A percentile compares a stretch with the other conserved stretches of the same genome.
phyloP scores from a whole-genome alignment of 2,329 filamentous ascomycete species.

The Dothideomycetidae sp. region DNA sequence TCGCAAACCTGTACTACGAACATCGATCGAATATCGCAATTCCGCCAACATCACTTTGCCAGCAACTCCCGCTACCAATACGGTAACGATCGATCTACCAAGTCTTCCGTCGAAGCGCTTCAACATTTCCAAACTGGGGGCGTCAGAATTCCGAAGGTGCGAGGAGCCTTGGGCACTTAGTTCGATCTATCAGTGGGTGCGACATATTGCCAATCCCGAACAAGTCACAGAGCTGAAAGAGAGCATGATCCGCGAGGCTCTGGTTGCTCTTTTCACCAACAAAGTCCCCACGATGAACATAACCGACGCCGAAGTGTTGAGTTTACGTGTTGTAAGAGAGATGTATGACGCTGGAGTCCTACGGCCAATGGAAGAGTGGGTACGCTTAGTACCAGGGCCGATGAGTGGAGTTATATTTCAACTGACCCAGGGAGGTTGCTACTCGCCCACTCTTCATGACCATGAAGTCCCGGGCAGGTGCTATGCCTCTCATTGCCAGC shows the following conservation, averaged over 20 bases:
- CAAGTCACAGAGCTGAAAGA: slow-evolving; percentile 78
- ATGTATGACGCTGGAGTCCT: slow-evolving; percentile 71
- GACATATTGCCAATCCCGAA: slow-evolving; percentile 59
- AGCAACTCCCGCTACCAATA: slow-evolving; percentile 24
- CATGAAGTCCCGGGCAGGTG: slow-evolving; percentile 59
- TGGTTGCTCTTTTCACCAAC: slow-evolving; percentile 78
- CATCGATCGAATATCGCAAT: slow-evolving; percentile 30
- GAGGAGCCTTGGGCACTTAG: slow-evolving; percentile 86
- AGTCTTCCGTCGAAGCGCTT: slow-evolving; percentile 72
- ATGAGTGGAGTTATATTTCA: slow-evolving; percentile 90
- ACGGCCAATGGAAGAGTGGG: slow-evolving; percentile 88
- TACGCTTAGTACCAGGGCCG: slow-evolving; percentile 69
- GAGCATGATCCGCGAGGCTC: slow-evolving; percentile 71
- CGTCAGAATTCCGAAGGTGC: slow-evolving; percentile 71
- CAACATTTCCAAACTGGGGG: slow-evolving; percentile 67
- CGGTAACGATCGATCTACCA: slow-evolving; percentile 65
- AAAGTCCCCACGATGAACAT: slow-evolving; percentile 99
- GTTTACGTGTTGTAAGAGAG: slow-evolving; percentile 57
- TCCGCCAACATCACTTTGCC: slow-evolving; percentile 33
- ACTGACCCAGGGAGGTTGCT: slow-evolving; percentile 80
- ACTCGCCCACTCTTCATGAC: slow-evolving; percentile 67
- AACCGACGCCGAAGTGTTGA: slow-evolving; percentile 82
- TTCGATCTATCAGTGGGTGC: slow-evolving; percentile 73
- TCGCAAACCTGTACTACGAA: slow-evolving; percentile 22
- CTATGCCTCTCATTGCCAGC: slow-evolving; percentile 86